Percentiles rank a stretch among this genome's conserved stretches.
These are phyloP conservation scores for Prasinococcaceae sp. DNA, from an alignment of 139 green algal genomes.

Conservation along the genomic window DNA sequence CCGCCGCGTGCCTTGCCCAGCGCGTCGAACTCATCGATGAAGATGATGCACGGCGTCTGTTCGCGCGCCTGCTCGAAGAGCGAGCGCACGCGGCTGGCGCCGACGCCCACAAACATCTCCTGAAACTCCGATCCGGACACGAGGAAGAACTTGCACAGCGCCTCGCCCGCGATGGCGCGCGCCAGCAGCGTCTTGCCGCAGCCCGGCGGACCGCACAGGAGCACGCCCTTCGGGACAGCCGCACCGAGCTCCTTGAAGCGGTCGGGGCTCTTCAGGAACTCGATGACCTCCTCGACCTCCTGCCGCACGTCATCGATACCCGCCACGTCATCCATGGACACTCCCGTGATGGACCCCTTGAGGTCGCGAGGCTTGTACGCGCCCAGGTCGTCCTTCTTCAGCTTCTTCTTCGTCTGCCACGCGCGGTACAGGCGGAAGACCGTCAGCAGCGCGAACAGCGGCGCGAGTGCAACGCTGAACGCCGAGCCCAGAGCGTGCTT, in stretches of 20 bases:
- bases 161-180: constrained; percentile 73
- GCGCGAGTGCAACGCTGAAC: too few species aligned
- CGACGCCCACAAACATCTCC: constrained; percentile 94
- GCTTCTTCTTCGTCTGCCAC: too few species aligned
- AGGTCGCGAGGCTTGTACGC: too few species aligned
- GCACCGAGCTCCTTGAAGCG: constrained; percentile 38
- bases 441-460: too few species aligned
- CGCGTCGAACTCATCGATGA: constrained; percentile 97
- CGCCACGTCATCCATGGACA: constrained; percentile 90
- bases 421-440: too few species aligned
- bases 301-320: constrained; percentile 90
- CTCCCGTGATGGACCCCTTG: too few species aligned
- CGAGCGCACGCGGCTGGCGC: constrained; percentile 80
- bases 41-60: constrained; percentile 84
- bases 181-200: constrained; percentile 85
- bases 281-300: constrained; percentile 97
- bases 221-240: constrained; percentile 80
- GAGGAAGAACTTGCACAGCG: constrained; percentile 60
- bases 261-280: constrained; percentile 49
- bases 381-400: too few species aligned
- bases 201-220: constrained; percentile 68
- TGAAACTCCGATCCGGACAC: constrained; percentile 90
- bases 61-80: constrained; percentile 85
- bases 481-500: too few species aligned
- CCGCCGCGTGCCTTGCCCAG: constrained; percentile 57